Percentiles rank a stretch among this genome's conserved stretches.
These are phyloP conservation scores for Pythium myriotylum DNA, from an alignment of 352 stramenopile genomes.

Conservation along the genomic window DNA sequence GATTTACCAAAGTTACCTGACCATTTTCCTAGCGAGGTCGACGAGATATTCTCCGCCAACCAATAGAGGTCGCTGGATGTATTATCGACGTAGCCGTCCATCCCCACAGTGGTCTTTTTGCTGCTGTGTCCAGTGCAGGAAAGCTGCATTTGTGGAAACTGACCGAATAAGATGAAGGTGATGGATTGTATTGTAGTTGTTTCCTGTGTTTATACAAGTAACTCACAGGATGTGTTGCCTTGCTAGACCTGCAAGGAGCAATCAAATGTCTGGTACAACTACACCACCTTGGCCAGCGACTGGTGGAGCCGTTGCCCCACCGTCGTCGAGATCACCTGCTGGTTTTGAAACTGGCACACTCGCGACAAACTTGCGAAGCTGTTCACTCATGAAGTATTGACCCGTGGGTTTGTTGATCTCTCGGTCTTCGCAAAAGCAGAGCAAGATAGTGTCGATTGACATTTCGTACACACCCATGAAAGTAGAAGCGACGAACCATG, in stretches of 20 bases:
- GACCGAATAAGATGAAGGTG: neutral
- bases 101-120: neutral
- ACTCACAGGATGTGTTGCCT: neutral
- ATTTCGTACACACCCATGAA: conserved; percentile 96
- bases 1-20: no score
- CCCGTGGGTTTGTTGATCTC: conserved; percentile 69
- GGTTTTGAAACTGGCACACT: conserved; percentile 47
- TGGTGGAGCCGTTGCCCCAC: neutral
- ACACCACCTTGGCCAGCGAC: neutral
- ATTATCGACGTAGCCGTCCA: conserved; percentile 12
- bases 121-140: neutral
- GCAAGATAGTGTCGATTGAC: conserved; percentile 94
- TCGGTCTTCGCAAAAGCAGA: conserved; percentile 96
- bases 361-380: conserved; percentile 68
- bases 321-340: conserved; percentile 9
- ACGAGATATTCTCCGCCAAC: neutral
- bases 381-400: conserved; percentile 81
- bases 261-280: conserved; percentile 9
- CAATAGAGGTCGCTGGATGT: neutral
- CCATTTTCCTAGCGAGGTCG: neutral
- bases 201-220: no score
- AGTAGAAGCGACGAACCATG: conserved; percentile 88
- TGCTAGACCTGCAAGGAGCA: neutral
- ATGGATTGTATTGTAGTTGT: neutral
- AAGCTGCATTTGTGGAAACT: conserved; percentile 17